These are phyloP conservation scores for Aspergillus novoparasiticus DNA, from an alignment of 2,329 filamentous ascomycete genomes.

Conservation along the genomic window DNA sequence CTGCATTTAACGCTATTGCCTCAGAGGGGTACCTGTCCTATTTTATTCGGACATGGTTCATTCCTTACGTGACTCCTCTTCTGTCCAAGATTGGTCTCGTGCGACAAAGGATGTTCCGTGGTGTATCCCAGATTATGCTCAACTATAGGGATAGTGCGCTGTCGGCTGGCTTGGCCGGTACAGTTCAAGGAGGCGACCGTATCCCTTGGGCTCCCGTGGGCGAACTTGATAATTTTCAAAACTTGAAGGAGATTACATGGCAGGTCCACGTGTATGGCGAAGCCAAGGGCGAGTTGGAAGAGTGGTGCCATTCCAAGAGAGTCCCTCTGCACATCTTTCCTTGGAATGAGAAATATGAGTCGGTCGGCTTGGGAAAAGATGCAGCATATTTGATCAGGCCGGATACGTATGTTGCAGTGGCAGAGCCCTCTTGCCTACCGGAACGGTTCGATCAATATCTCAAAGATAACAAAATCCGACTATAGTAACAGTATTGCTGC, in stretches of 20 bases:
- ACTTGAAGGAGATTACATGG: slow-evolving; percentile 29
- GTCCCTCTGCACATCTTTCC: slow-evolving; percentile 25
- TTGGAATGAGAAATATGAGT: slow-evolving; percentile 27
- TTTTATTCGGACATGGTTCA: slow-evolving; percentile 39
- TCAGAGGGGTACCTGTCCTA: slow-evolving; percentile 47
- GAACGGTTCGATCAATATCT: slow-evolving; percentile 29
- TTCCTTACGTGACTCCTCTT: slow-evolving; percentile 39
- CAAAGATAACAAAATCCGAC: slow-evolving; percentile 10
- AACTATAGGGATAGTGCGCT: slow-evolving; percentile 47
- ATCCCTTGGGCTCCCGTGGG: slow-evolving; percentile 37
- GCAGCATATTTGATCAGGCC: slow-evolving; percentile 34
- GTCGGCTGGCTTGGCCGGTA: slow-evolving; percentile 37
- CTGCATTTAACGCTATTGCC: slow-evolving; percentile 43
- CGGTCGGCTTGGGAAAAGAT: slow-evolving; percentile 25
- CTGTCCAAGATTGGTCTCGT: slow-evolving; percentile 22
- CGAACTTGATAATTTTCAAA: slow-evolving; percentile 30
- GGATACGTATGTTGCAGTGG: slow-evolving; percentile 34
- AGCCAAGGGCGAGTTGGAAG: slow-evolving; percentile 11
- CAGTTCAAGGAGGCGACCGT: slow-evolving; percentile 52
- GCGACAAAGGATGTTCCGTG: slow-evolving; percentile 32
- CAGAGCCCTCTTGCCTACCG: slow-evolving; percentile 18
- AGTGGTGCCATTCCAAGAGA: slow-evolving; percentile 28
- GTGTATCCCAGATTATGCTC: slow-evolving; percentile 48
- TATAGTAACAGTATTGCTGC: neutral
- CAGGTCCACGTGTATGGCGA: slow-evolving; percentile 37